Evolutionary conservation across 306 rosid genomes (phyloP), one percentile per base, ranked within the genome.

Genomic region (Rosa chinensis): DNA sequence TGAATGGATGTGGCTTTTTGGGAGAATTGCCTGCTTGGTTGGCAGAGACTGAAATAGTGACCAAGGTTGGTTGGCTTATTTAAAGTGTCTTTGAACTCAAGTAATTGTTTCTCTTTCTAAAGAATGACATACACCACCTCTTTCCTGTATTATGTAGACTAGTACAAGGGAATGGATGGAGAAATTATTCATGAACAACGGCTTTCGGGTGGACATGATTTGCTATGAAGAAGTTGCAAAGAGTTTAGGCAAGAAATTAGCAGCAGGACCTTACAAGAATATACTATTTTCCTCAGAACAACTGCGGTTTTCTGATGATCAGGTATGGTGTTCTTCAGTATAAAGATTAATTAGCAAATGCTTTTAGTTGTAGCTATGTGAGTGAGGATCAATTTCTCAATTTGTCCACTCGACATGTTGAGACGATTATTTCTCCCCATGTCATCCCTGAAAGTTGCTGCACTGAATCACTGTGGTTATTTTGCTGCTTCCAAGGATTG

Each of bases 1-100:
- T 84, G 82, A 90, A 91, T 45, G 97, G 95, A 59, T 75, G 91
- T 62, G 32, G 75, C 74, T 86, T 91, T 82, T 70, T 85, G 5
- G 97, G 98, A 44, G 97, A 89, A 81, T 76, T 93, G 52, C 95
- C 98, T 28, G 86, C 90, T 45, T 82, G 85, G 87, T 80, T 87
- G 81, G 74, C 81, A 25, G 89, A 89, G 84, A 85, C 87, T 77
- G 87, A 85, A 59, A 68, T 53, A 13, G 91, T 73, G 56, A 77
- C 44, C 72, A 81, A 85, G 93, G 98, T 91, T 70, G 80, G 88
- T 55, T 74, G 55, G 59, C 85, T 68, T 78, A 52, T 55, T 43
- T 21, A 52, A 52, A 74, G 64, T 43, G 47, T 32, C 12, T 20
- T 3, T 35, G 61, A 66, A 69, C 59, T 56, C 13, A 66, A 20